Percentiles rank a stretch among this genome's conserved stretches.
Evolutionary conservation across 306 rosid species (phyloP).

Genomic region (Dalbergia cultrata): DNA sequence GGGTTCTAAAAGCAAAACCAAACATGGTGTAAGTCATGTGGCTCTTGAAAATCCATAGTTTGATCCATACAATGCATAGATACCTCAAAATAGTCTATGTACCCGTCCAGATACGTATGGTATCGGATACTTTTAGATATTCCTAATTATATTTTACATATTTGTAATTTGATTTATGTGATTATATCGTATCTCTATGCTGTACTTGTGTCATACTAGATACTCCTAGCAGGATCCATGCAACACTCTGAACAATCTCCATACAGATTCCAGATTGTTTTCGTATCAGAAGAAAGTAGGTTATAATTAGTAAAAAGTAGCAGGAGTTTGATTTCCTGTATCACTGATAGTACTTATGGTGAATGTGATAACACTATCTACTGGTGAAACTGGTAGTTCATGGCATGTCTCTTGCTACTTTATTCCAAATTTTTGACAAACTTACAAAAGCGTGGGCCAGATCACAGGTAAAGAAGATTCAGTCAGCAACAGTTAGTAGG

Average conservation of each 20-base stretch:
- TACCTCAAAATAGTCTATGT: no score
- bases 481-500: conserved; percentile 16
- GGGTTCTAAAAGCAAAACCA: no score
- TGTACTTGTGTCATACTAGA: no score
- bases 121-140: no score
- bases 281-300: conserved; percentile 31
- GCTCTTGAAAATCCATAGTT: not conserved
- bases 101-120: no score
- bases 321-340: conserved; percentile 27
- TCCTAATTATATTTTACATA: no score
- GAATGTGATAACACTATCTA: not conserved
- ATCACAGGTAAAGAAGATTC: conserved; percentile 20
- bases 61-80: no score
- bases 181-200: no score
- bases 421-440: conserved; percentile 9
- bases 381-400: conserved; percentile 10
- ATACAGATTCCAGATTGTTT: conserved; percentile 22
- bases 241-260: not conserved
- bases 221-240: no score
- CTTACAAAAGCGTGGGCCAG: conserved; percentile 13
- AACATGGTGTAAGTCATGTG: no score
- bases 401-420: conserved; percentile 20
- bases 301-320: not conserved
- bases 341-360: not conserved
- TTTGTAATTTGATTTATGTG: no score